phyloP scores from a whole-genome alignment of 768 basidiomycete species.

The Dentipellis fragilis region DNA sequence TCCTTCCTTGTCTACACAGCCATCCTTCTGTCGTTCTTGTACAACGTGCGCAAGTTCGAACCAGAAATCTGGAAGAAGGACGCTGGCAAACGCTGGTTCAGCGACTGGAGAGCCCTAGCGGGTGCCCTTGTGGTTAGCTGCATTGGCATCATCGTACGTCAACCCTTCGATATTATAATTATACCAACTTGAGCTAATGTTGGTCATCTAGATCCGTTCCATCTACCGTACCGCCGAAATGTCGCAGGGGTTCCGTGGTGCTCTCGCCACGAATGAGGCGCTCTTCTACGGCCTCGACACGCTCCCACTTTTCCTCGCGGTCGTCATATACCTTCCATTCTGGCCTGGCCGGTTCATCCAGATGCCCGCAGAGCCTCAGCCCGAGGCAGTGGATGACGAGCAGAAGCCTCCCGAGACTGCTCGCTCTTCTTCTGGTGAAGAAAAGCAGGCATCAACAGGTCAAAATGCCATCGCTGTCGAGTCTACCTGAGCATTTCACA shows the following conservation, averaged over 20 bases:
- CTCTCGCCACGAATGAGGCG: slow-evolving; percentile 44
- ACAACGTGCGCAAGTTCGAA: slow-evolving; percentile 31
- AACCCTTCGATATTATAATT: too few relatives aligned
- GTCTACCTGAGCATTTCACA: too few relatives aligned
- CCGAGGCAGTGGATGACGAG: neutral
- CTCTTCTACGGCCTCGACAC: slow-evolving; percentile 64
- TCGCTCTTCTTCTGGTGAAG: too few relatives aligned
- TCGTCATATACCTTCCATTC: slow-evolving; percentile 44
- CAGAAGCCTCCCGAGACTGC: too few relatives aligned
- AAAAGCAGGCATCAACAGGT: too few relatives aligned
- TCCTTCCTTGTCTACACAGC: slow-evolving; percentile 22
- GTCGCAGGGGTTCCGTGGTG: slow-evolving; percentile 48
- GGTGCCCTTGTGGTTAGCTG: slow-evolving; percentile 43
- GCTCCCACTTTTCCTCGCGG: slow-evolving; percentile 53
- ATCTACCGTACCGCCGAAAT: slow-evolving; percentile 48
- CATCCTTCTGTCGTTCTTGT: slow-evolving; percentile 25
- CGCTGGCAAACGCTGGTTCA: slow-evolving; percentile 32
- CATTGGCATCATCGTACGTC: slow-evolving; percentile 49
- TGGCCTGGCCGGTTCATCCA: slow-evolving; percentile 57
- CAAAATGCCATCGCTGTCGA: too few relatives aligned
- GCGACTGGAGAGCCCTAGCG: slow-evolving; percentile 52
- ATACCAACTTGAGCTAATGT: neutral
- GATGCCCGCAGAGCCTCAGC: neutral
- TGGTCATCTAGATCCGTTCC: slow-evolving; percentile 45
- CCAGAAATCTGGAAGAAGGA: slow-evolving; percentile 32